These are phyloP conservation scores for Annulohypoxylon maeteangense DNA, from an alignment of 495 filamentous ascomycete species.

Conservation along the genomic window DNA sequence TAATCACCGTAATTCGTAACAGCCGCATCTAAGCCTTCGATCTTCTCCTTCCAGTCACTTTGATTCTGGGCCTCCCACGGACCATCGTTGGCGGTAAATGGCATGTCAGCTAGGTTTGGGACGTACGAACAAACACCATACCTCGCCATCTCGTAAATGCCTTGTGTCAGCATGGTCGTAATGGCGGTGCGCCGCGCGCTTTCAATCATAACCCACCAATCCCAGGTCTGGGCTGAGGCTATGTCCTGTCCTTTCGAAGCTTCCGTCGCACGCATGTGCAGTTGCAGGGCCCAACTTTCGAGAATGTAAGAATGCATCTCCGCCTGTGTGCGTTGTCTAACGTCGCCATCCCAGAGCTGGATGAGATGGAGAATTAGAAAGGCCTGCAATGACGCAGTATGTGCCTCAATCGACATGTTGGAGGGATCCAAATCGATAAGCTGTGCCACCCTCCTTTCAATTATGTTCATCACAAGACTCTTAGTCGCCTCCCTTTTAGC, in stretches of 20 bases:
- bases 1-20: conserved; percentile 2
- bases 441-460: conserved; percentile 5
- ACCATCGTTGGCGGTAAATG: not conserved
- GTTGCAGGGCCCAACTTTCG: conserved; percentile 5
- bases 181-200: conserved; percentile 6
- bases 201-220: conserved; percentile 4
- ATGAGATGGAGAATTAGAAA: conserved; percentile 3
- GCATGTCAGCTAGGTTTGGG: not conserved
- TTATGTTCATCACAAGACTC: conserved; percentile 5
- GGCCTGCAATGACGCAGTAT: not conserved
- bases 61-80: conserved; percentile 1
- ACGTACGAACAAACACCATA: conserved; percentile 10
- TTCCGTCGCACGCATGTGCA: not conserved
- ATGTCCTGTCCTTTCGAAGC: not conserved
- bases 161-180: not conserved
- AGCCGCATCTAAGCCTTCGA: not conserved
- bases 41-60: not conserved
- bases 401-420: not conserved
- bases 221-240: not conserved
- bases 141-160: conserved; percentile 2
- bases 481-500: not conserved
- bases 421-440: not conserved
- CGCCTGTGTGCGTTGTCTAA: not conserved
- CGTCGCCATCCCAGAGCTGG: conserved; percentile 11
- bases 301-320: conserved; percentile 9